These are phyloP conservation scores for Coprinopsis marcescibilis DNA, from an alignment of 768 basidiomycete genomes.

Conservation along the genomic window DNA sequence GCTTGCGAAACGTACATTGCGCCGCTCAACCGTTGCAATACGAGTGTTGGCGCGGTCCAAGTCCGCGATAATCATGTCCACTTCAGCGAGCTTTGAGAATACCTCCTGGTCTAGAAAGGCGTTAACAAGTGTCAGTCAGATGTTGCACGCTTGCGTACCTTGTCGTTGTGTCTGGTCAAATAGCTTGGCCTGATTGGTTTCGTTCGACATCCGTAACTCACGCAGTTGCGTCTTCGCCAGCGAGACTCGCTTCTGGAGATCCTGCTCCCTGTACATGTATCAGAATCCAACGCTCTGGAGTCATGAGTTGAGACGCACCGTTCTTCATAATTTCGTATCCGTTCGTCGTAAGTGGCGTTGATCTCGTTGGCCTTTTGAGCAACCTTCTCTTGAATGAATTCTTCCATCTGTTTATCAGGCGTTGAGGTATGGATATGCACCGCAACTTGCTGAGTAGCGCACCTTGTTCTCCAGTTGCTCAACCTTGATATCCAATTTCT, in stretches of 20 bases:
- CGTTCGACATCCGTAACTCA: slow-evolving; percentile 86
- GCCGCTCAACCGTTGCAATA: slow-evolving; percentile 85
- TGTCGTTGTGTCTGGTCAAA: slow-evolving; percentile 88
- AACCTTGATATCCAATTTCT: slow-evolving; percentile 65
- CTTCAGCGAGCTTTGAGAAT: slow-evolving; percentile 81
- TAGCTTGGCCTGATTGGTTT: slow-evolving; percentile 88
- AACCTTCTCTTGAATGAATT: slow-evolving; percentile 84
- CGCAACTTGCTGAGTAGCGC: slow-evolving; percentile 15
- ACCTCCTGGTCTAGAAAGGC: slow-evolving; percentile 75
- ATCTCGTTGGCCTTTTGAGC: slow-evolving; percentile 93
- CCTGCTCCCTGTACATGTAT: slow-evolving; percentile 65
- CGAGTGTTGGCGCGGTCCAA: slow-evolving; percentile 92
- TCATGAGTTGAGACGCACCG: slow-evolving; percentile 45
- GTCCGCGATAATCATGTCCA: slow-evolving; percentile 94
- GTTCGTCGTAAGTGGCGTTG: slow-evolving; percentile 95
- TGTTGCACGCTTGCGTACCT: slow-evolving; percentile 37
- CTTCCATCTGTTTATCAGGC: slow-evolving; percentile 73
- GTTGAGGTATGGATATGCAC: background rate
- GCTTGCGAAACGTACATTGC: slow-evolving; percentile 58
- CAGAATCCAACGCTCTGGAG: background rate
- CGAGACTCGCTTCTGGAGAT: slow-evolving; percentile 87
- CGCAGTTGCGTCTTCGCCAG: slow-evolving; percentile 84
- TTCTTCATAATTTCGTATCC: slow-evolving; percentile 92
- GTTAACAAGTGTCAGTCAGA: background rate
- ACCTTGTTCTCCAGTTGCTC: slow-evolving; percentile 85